These are phyloP conservation scores for Talaromyces piceae DNA, from an alignment of 2,329 filamentous ascomycete genomes.

Conservation along the genomic window DNA sequence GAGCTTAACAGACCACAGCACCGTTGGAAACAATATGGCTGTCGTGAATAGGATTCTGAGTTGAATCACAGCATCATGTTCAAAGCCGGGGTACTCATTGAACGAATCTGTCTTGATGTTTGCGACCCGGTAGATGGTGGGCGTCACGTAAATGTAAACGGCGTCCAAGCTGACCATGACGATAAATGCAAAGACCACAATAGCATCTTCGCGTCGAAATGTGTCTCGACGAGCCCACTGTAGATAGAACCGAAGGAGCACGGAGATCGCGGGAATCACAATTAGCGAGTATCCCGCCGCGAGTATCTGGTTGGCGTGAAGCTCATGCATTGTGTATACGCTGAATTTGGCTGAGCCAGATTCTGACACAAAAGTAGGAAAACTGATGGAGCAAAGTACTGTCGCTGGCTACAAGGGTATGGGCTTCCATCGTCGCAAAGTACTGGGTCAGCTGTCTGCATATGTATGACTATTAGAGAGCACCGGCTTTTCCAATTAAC, in stretches of 20 bases:
- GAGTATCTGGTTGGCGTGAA: constrained; percentile 4
- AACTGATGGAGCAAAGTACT: too few species aligned
- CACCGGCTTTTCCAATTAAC: background rate
- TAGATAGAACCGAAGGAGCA: constrained; percentile 12
- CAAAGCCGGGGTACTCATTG: constrained; percentile 17
- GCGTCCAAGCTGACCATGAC: constrained; percentile 22
- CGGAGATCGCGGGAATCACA: constrained; percentile 11
- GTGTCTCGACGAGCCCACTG: constrained; percentile 1
- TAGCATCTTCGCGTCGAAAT: constrained; percentile 10
- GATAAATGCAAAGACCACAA: constrained; percentile 13
- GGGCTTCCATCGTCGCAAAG: background rate
- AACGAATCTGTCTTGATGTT: constrained; percentile 17
- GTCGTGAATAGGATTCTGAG: constrained; percentile 33
- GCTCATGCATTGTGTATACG: constrained; percentile 6
- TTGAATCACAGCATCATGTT: constrained; percentile 22
- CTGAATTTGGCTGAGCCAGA: too few species aligned
- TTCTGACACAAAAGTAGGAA: too few species aligned
- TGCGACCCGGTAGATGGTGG: constrained; percentile 25
- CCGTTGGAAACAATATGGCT: constrained; percentile 31
- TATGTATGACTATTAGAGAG: background rate
- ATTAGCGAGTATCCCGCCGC: constrained; percentile 15
- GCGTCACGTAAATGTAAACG: constrained; percentile 29
- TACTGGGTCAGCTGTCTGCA: background rate
- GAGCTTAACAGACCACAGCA: constrained; percentile 36
- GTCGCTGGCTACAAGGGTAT: too few species aligned